These are phyloP conservation scores for Beauveria australis DNA, from an alignment of 2,329 filamentous ascomycete species.

Conservation along the genomic window DNA sequence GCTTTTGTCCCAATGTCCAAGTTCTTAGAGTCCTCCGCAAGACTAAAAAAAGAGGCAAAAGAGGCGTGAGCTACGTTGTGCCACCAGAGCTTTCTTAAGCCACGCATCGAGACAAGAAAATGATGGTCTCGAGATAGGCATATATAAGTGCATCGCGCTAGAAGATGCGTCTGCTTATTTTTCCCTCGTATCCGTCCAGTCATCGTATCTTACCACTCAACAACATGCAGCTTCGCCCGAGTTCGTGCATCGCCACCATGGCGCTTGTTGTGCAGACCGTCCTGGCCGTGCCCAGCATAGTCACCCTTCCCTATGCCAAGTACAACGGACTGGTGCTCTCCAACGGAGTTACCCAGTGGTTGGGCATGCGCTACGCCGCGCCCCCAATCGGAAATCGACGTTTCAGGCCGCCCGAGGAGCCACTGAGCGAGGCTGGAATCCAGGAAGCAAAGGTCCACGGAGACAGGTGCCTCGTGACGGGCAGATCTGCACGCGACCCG, in stretches of 20 bases:
- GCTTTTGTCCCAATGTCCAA: background rate
- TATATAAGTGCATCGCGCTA: too few species aligned
- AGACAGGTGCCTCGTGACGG: constrained; percentile 24
- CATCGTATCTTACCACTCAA: background rate
- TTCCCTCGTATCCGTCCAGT: background rate
- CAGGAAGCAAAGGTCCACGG: constrained; percentile 42
- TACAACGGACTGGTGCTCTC: constrained; percentile 49
- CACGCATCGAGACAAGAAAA: background rate
- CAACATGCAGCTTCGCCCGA: background rate
- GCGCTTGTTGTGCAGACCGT: background rate
- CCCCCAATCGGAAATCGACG: constrained; percentile 57
- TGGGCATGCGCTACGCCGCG: constrained; percentile 67
- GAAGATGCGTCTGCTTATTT: background rate
- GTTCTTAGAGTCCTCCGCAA: background rate
- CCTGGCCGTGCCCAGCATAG: background rate
- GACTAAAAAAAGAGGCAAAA: background rate
- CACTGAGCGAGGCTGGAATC: constrained; percentile 33
- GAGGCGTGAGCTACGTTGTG: background rate
- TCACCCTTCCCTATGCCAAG: constrained; percentile 41
- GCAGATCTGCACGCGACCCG: constrained; percentile 17
- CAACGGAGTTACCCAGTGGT: constrained; percentile 60
- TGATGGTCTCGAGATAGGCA: too few species aligned
- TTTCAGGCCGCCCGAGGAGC: constrained; percentile 61
- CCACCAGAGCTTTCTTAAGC: background rate
- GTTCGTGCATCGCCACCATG: background rate